Conservation (phyloP, 2,329 filamentous ascomycete species). For the Colletotrichum eleusines region DNA sequence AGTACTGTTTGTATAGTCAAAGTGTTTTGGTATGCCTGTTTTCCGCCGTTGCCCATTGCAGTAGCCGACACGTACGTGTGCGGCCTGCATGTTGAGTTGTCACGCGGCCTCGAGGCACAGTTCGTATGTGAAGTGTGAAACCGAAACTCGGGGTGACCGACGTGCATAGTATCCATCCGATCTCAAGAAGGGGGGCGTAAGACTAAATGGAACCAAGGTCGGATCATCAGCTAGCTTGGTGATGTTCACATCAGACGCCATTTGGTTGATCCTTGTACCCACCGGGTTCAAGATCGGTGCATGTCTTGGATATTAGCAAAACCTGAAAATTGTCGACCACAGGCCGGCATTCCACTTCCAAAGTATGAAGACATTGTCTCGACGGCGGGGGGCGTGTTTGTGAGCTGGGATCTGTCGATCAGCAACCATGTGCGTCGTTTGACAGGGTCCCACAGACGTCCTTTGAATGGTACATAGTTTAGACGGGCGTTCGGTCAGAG, state of each 20-base stretch:
- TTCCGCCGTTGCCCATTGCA: neutral
- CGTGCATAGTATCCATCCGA: neutral
- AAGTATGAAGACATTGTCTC: neutral
- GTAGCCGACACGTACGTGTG: neutral
- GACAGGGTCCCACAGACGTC: slow-evolving; percentile 35
- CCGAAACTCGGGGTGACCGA: neutral
- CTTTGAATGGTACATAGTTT: neutral
- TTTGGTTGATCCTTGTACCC: neutral
- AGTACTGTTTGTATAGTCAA: neutral
- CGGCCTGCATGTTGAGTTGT: neutral
- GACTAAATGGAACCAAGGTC: neutral
- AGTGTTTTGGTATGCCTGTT: neutral
- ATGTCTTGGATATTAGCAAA: neutral
- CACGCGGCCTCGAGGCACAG: neutral
- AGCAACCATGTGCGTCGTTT: slow-evolving; percentile 24
- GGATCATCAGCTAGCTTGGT: neutral
- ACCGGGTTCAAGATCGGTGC: neutral
- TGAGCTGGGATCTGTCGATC: slow-evolving; percentile 12
- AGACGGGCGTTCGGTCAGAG: slow-evolving; percentile 31
- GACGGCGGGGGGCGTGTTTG: neutral
- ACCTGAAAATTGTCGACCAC: neutral
- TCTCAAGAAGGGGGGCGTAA: neutral
- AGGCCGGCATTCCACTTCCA: neutral
- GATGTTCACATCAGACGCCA: neutral
- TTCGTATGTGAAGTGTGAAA: neutral